Conservation (phyloP, 768 basidiomycete species). For the Xerocomellus chrysenteron region DNA sequence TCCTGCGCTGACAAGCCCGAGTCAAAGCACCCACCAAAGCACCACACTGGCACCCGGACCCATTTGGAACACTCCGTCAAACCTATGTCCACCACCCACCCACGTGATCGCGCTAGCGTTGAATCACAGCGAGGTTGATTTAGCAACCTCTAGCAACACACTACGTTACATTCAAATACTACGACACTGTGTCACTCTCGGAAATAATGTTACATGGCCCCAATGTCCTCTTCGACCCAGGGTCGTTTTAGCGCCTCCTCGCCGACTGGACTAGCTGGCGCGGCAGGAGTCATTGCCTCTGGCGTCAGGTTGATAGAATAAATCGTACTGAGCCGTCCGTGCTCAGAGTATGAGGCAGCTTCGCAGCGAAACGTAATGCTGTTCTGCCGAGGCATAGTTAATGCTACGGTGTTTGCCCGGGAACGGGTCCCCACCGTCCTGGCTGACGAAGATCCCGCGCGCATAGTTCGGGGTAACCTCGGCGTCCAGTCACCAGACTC, state of each 20-base stretch:
- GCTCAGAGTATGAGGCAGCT: not conserved
- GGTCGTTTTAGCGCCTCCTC: not conserved
- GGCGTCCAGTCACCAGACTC: not conserved
- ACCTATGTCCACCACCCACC: slow-evolving; percentile 1
- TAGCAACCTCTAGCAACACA: not conserved
- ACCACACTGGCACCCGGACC: slow-evolving; percentile 25
- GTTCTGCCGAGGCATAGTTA: not conserved
- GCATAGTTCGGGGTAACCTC: not conserved
- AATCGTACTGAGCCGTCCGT: not conserved
- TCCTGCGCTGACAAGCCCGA: slow-evolving; percentile 36
- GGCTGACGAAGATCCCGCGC: not conserved
- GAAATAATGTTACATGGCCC: not conserved
- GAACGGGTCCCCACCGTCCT: not conserved
- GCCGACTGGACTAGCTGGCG: not conserved
- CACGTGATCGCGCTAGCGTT: slow-evolving; percentile 25
- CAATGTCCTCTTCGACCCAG: not conserved
- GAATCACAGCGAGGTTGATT: not conserved
- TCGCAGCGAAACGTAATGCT: not conserved
- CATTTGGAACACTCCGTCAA: slow-evolving; percentile 30
- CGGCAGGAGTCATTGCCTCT: not conserved
- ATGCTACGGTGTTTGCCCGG: not conserved
- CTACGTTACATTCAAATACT: not conserved
- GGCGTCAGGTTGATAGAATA: not conserved
- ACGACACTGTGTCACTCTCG: not conserved
- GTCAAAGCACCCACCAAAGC: slow-evolving; percentile 16